phyloP scores from a whole-genome alignment of 176 grass and related monocot species.

The Poa pratensis region DNA sequence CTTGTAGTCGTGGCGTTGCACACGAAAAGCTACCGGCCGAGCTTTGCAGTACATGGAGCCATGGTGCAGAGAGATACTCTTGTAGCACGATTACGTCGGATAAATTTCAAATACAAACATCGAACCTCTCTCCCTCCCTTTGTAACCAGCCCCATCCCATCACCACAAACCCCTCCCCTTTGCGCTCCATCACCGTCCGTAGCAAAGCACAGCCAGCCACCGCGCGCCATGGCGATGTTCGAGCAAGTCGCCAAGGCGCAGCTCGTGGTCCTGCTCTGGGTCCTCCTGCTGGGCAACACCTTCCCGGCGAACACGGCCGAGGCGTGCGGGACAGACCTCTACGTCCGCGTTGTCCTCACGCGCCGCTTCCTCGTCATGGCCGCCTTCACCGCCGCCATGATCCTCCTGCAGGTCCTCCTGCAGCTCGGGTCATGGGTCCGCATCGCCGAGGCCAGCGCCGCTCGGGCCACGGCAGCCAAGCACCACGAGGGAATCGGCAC shows the following conservation, averaged over 20 bases:
- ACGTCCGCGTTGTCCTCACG: not conserved
- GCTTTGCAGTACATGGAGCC: too few species aligned
- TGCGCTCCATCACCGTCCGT: too few species aligned
- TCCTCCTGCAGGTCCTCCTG: not conserved
- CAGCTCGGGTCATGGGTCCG: accelerated
- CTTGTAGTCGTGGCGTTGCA: too few species aligned
- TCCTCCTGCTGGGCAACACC: not conserved
- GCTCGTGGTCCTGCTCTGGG: not conserved
- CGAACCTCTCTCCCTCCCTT: not conserved
- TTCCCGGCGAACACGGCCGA: not conserved
- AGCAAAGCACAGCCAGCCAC: not conserved
- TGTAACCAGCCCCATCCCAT: too few species aligned
- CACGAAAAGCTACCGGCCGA: too few species aligned
- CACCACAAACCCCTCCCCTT: too few species aligned
- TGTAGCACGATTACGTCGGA: not conserved
- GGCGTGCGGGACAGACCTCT: not conserved
- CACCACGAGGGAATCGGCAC: not conserved
- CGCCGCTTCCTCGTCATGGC: not conserved
- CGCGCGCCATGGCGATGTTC: not conserved
- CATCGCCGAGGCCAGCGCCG: too few species aligned
- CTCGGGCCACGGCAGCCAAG: too few species aligned
- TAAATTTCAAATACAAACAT: not conserved
- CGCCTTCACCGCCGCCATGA: not conserved
- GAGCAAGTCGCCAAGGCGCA: not conserved
- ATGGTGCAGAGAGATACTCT: too few species aligned